These are phyloP conservation scores for Ceratobasidium sp. DNA, from an alignment of 1,284 basidiomycete genomes.

Conservation along the genomic window DNA sequence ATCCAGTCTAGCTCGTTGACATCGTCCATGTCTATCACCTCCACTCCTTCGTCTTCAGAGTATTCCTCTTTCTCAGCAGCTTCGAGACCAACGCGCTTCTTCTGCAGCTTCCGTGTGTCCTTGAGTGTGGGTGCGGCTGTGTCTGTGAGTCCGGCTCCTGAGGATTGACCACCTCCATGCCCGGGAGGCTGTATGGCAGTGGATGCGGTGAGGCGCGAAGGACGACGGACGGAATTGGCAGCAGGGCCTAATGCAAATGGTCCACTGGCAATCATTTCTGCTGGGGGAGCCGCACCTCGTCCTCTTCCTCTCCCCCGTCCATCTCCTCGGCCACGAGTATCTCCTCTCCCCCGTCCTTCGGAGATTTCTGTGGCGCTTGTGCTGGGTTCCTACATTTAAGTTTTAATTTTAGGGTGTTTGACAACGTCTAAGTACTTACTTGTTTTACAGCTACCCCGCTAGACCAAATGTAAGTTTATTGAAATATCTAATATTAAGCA, in stretches of 20 bases:
- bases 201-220: slow-evolving; percentile 44
- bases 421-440: background rate
- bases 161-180: slow-evolving; percentile 48
- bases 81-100: slow-evolving; percentile 52
- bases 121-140: slow-evolving; percentile 59
- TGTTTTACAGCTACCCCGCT: slow-evolving; percentile 29
- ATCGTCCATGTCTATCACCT: slow-evolving; percentile 87
- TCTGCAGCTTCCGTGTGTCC: slow-evolving; percentile 54
- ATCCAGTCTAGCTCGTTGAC: slow-evolving; percentile 86
- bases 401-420: slow-evolving; percentile 46
- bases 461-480: background rate
- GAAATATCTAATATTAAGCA: background rate
- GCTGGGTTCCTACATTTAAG: background rate
- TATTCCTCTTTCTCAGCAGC: slow-evolving; percentile 70
- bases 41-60: slow-evolving; percentile 89
- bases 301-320: slow-evolving; percentile 59
- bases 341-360: slow-evolving; percentile 39
- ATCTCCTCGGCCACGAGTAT: slow-evolving; percentile 62
- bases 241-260: slow-evolving; percentile 86
- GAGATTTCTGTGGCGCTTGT: slow-evolving; percentile 29
- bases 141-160: slow-evolving; percentile 57
- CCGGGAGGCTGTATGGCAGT: slow-evolving; percentile 58
- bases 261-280: slow-evolving; percentile 83
- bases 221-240: slow-evolving; percentile 64
- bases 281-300: slow-evolving; percentile 60